Conservation (phyloP, 371 early-diverging fungal species). For the Mucor lusitanicus region DNA sequence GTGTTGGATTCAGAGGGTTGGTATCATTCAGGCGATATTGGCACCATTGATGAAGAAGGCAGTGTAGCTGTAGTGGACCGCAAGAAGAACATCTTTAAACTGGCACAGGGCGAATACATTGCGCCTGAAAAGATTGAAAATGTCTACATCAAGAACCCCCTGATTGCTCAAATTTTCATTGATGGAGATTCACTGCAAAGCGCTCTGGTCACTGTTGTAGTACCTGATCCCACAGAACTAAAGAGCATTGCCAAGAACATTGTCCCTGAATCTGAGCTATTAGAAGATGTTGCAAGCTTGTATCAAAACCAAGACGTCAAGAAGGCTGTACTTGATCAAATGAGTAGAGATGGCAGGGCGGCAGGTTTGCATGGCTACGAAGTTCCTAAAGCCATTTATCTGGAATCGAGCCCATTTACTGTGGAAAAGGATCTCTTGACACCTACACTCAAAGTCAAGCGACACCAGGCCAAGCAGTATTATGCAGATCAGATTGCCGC, state of each 20-base stretch:
- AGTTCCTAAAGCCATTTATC: constrained; percentile 50
- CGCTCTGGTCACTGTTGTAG: constrained; percentile 82
- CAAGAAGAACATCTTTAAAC: constrained; percentile 98
- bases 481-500: constrained; percentile 63
- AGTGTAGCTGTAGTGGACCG: constrained; percentile 85
- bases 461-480: constrained; percentile 66
- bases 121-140: constrained; percentile 96
- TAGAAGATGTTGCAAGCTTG: constrained; percentile 25
- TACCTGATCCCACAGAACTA: constrained; percentile 72
- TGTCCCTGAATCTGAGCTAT: constrained; percentile 27
- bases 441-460: constrained; percentile 78
- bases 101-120: constrained; percentile 92
- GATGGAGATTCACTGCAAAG: constrained; percentile 86
- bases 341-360: constrained; percentile 59
- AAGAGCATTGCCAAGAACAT: constrained; percentile 43
- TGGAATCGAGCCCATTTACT: constrained; percentile 57
- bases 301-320: constrained; percentile 60
- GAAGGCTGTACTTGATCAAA: constrained; percentile 62
- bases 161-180: constrained; percentile 69
- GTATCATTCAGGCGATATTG: constrained; percentile 93
- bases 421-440: constrained; percentile 63
- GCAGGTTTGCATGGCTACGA: constrained; percentile 58
- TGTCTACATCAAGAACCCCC: constrained; percentile 53
- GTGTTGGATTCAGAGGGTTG: constrained; percentile 86
- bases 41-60: constrained; percentile 71